Base-by-base conservation (phyloP, 2,329 filamentous ascomycete genomes). In the Colletotrichum somersetense region DNA sequence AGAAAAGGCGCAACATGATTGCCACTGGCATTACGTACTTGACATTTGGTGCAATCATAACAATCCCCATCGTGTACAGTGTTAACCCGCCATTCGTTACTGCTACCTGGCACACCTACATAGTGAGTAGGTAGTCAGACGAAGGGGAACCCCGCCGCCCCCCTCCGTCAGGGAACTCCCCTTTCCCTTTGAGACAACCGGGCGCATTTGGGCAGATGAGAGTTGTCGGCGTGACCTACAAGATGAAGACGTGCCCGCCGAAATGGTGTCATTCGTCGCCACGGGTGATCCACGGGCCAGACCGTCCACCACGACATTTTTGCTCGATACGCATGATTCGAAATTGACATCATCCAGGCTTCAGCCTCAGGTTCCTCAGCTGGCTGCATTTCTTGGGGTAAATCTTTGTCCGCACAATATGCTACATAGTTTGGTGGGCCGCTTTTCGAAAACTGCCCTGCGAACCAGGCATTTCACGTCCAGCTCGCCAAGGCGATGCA, bases 231-330 rank as follows among this genome's bases (percentile, higher is more conserved):
- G 66, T 72, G 69, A 69, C 66, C 53, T 23, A 30, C 30, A 30
- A 30, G 46, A n/a, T 35, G 35, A 64, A 55, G 14, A 61, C 53
- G 33, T 65, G 53, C 46, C 40, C 58, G 40, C 38, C 69, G 46
- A 50, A 48, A 42, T 64, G 53, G 53, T 72, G 46, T 68, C 66
- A 69, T 48, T 42, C 30, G n/a, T 26, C 26, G 53, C 59, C 42
- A 69, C 66, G 66, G 53, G 44, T 64, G 66, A 64, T 72, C 66
- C 59, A 69, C 59, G 70, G 70, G 66, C 59, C 61, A 72, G n/a
- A 69, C 66, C 61, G 70, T 65, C 59, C 46, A 38, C 44, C 26
- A n/a, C 42, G 8, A 62, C 40, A 42, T 35, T 26, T 52, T 48
- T 55, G 55, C 59, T 61, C 48, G 46, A 35, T 20, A 63, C 38